Percentiles rank a stretch among this genome's conserved stretches.
Evolutionary conservation across 129 eudicot genomes (phyloP).

Genomic region (Kitagawia praeruptora): DNA sequence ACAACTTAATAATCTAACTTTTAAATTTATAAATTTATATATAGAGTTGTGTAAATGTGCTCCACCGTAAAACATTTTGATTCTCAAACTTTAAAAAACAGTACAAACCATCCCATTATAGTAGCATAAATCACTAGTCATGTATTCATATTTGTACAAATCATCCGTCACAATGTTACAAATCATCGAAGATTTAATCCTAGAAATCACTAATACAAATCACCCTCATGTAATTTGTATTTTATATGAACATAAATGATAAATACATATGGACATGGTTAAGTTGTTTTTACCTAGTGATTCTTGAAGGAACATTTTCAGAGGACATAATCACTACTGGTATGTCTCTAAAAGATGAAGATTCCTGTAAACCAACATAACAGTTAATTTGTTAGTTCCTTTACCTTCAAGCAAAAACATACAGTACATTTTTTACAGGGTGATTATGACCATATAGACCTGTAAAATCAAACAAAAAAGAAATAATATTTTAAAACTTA

Average conservation of each 20-base stretch:
- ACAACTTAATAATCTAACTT: background rate
- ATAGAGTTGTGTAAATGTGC: background rate
- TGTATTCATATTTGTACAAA: no score
- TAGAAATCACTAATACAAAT: background rate
- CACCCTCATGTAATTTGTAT: background rate
- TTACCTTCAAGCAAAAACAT: background rate
- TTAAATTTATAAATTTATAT: background rate
- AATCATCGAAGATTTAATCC: background rate
- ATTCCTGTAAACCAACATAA: background rate
- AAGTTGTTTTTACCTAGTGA: constrained; percentile 45
- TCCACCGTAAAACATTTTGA: background rate
- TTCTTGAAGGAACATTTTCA: constrained; percentile 94
- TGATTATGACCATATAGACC: no score
- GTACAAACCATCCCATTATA: no score
- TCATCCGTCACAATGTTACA: background rate
- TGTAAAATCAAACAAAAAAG: no score
- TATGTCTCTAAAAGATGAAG: constrained; percentile 55
- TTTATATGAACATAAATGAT: no score
- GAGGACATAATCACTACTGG: constrained; percentile 98
- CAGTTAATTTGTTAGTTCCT: background rate
- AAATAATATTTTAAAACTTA: no score
- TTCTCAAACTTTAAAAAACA: background rate
- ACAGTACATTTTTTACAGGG: background rate
- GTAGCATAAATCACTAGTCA: no score
- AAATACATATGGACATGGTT: background rate